Conservation (phyloP, 2,329 filamentous ascomycete genomes). For the Alternaria burnsii region DNA sequence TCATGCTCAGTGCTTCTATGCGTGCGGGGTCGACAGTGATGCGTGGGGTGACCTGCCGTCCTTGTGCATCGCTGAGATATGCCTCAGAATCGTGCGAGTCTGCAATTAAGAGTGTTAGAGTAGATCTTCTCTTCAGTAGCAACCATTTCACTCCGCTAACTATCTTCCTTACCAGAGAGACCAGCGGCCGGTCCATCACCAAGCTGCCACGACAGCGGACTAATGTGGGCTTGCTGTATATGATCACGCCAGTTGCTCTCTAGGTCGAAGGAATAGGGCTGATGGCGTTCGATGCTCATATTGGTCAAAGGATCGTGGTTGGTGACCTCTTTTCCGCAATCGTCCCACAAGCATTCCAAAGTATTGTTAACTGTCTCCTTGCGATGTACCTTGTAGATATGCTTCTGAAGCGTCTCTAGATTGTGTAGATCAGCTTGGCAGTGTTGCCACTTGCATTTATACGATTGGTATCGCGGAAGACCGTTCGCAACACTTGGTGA, state of each 20-base stretch:
- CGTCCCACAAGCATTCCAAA: conserved; percentile 57
- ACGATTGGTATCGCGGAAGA: conserved; percentile 57
- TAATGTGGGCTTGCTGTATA: conserved; percentile 62
- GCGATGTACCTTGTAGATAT: conserved; percentile 65
- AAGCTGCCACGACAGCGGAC: conserved; percentile 62
- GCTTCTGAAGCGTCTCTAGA: conserved; percentile 65
- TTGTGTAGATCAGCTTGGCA: conserved; percentile 70
- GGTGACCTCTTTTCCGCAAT: conserved; percentile 48
- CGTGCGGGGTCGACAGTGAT: conserved; percentile 37
- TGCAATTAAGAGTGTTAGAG: conserved; percentile 33
- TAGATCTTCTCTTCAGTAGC: conserved; percentile 12
- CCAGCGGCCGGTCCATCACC: conserved; percentile 67
- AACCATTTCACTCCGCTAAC: conserved; percentile 7
- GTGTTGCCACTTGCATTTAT: conserved; percentile 65
- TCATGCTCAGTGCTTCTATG: conserved; percentile 10
- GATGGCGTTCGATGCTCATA: conserved; percentile 29
- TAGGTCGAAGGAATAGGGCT: conserved; percentile 47
- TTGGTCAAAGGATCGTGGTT: conserved; percentile 35
- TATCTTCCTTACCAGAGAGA: conserved; percentile 62
- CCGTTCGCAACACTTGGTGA: conserved; percentile 41
- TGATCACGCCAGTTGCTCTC: conserved; percentile 60
- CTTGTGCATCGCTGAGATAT: conserved; percentile 59
- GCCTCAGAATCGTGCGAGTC: conserved; percentile 55
- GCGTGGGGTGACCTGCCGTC: conserved; percentile 59
- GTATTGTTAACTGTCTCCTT: conserved; percentile 45